Conservation (phyloP, 2,329 filamentous ascomycete genomes). For the Grosmannia penicillata region DNA sequence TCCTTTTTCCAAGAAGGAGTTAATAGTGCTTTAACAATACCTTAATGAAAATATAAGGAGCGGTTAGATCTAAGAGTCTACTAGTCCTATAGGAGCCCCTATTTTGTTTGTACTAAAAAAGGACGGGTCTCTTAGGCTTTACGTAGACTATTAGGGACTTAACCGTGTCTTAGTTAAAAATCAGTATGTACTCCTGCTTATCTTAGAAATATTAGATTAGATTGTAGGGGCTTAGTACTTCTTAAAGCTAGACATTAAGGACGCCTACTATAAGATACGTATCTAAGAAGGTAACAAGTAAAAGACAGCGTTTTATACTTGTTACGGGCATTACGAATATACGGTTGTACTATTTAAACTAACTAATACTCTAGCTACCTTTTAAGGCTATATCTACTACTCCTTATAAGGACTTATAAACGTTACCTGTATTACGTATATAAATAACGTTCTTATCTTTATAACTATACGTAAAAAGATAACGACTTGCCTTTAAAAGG, state of each 20-base stretch:
- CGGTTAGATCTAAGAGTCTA: neutral
- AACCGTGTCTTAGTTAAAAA: neutral
- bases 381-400: no score
- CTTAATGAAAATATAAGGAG: neutral
- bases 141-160: neutral
- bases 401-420: no score
- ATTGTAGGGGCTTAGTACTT: neutral
- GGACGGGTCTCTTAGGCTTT: neutral
- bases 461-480: no score
- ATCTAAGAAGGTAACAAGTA: neutral
- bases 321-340: neutral
- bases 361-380: neutral
- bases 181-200: neutral
- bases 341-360: neutral
- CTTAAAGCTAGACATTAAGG: neutral
- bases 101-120: slow-evolving; percentile 5
- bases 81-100: neutral
- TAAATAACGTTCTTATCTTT: no score
- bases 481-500: no score
- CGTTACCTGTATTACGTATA: no score
- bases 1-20: neutral
- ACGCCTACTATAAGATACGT: neutral
- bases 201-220: neutral
- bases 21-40: neutral
- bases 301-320: slow-evolving; percentile 12